These are phyloP conservation scores for Arthrobotrys entomopaga DNA, from an alignment of 2,329 filamentous ascomycete species.

Conservation along the genomic window DNA sequence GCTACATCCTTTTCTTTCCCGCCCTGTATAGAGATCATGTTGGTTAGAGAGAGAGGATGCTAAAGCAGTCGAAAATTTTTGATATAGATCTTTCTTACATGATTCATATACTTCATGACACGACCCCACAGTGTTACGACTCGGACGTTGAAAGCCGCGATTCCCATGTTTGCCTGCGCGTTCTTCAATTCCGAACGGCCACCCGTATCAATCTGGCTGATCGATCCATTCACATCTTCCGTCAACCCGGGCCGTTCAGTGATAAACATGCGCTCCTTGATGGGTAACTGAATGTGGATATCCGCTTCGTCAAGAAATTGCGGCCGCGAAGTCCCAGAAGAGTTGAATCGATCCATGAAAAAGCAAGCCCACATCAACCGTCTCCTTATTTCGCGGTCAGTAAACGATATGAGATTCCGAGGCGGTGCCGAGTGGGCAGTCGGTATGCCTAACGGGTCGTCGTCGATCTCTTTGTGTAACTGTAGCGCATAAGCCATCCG, in stretches of 20 bases:
- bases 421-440: neutral
- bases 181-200: constrained; percentile 67
- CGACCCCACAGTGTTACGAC: constrained; percentile 88
- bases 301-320: constrained; percentile 91
- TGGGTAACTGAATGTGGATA: constrained; percentile 86
- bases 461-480: constrained; percentile 88
- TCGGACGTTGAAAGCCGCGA: constrained; percentile 88
- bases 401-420: constrained; percentile 73
- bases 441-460: constrained; percentile 73
- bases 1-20: constrained; percentile 80
- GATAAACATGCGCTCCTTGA: constrained; percentile 88
- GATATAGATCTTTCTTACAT: constrained; percentile 62
- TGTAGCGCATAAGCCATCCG: constrained; percentile 97
- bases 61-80: neutral
- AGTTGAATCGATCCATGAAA: constrained; percentile 97
- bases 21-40: constrained; percentile 64
- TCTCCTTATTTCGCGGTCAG: constrained; percentile 89
- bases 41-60: neutral
- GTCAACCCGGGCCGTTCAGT: constrained; percentile 90
- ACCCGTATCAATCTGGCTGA: constrained; percentile 71
- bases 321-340: constrained; percentile 89
- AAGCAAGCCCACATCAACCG: constrained; percentile 99
- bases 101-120: constrained; percentile 87
- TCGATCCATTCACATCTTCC: constrained; percentile 79
- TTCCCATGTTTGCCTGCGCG: constrained; percentile 87